These are phyloP conservation scores for Phoenix roebelenii DNA, from an alignment of 176 grass and related monocot genomes.

Conservation along the genomic window DNA sequence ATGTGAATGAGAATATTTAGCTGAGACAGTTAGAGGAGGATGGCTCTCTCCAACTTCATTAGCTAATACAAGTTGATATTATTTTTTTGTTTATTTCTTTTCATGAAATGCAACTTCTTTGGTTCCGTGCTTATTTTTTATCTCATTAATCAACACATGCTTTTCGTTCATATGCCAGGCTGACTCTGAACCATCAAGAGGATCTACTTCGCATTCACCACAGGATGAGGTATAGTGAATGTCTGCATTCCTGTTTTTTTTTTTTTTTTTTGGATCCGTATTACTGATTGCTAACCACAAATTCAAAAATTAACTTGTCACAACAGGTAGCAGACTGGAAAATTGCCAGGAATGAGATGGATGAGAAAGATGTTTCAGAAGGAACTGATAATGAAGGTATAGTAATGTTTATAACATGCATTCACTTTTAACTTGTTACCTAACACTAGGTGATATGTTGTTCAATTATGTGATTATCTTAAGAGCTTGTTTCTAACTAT, in stretches of 20 bases:
- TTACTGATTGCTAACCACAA: not conserved
- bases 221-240: constrained; percentile 23
- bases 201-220: constrained; percentile 23
- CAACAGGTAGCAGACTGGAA: not conserved
- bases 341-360: not conserved
- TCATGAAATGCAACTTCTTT: no score
- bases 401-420: no score
- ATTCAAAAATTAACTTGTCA: not conserved
- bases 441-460: no score
- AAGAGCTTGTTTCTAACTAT: no score
- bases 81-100: no score
- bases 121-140: no score
- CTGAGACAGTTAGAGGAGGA: no score
- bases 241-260: not conserved
- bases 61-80: no score
- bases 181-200: constrained; percentile 33
- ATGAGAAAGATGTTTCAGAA: constrained; percentile 1
- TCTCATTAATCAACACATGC: not conserved
- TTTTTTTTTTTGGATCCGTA: constrained; percentile 1
- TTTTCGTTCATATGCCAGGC: constrained; percentile 13
- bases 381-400: constrained; percentile 10
- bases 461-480: no score
- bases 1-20: no score
- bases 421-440: no score
- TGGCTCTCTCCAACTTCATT: no score